Conservation (phyloP, 2,329 filamentous ascomycete genomes). For the Shiraia bambusicola region DNA sequence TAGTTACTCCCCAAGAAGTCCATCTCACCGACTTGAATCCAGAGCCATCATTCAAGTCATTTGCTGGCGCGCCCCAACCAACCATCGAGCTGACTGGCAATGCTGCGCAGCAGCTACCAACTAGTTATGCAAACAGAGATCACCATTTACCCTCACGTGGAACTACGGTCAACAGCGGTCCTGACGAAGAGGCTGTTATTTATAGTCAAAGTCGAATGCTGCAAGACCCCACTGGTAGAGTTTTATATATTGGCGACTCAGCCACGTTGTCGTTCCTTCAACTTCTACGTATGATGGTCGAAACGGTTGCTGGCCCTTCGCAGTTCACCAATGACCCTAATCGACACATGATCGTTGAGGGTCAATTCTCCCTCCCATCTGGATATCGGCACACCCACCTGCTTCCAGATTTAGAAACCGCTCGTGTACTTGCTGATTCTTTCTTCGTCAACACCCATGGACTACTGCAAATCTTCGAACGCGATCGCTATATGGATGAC, state of each 20-base stretch:
- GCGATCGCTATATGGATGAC: conserved; percentile 50
- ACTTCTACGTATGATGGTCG: conserved; percentile 61
- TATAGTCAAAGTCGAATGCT: conserved; percentile 60
- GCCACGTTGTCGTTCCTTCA: conserved; percentile 63
- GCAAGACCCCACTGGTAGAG: conserved; percentile 58
- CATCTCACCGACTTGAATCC: conserved; percentile 16
- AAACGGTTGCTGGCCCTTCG: conserved; percentile 56
- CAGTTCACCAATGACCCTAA: conserved; percentile 60
- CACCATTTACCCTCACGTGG: conserved; percentile 33
- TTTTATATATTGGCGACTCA: conserved; percentile 64
- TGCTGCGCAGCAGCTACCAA: conserved; percentile 27
- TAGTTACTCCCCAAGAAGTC: conserved; percentile 1
- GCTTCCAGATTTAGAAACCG: conserved; percentile 58
- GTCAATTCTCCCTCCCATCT: conserved; percentile 51
- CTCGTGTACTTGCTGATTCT: conserved; percentile 57
- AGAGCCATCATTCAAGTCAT: conserved; percentile 22
- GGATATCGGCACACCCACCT: conserved; percentile 53
- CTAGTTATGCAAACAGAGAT: conserved; percentile 22
- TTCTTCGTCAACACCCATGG: conserved; percentile 67
- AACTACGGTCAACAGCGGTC: conserved; percentile 44
- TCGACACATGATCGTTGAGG: conserved; percentile 60
- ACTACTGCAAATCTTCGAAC: conserved; percentile 62
- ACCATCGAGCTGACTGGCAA: conserved; percentile 28
- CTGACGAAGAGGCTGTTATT: conserved; percentile 59
- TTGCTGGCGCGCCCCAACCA: conserved; percentile 14